Evolutionary conservation across 2,329 filamentous ascomycete species (phyloP).

Genomic region (Alternaria novae-zelandiae): DNA sequence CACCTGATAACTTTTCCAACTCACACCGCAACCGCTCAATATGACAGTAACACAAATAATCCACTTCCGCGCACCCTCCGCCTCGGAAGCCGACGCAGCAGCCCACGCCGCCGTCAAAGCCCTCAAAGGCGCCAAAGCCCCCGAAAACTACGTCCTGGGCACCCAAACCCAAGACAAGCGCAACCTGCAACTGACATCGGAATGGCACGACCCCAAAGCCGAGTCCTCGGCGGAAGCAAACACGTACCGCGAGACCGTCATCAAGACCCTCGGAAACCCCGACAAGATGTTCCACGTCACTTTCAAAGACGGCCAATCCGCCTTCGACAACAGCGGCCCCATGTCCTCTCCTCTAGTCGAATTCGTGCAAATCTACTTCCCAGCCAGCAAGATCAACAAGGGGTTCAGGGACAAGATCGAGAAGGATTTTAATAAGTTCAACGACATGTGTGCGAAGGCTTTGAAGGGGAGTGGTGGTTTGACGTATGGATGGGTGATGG

Average conservation of each 20-base stretch:
- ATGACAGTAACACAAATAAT: conserved; percentile 10
- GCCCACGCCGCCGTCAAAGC: neutral
- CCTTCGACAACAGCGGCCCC: neutral
- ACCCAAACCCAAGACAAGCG: neutral
- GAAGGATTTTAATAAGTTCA: neutral
- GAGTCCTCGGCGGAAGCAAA: neutral
- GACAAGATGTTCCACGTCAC: neutral
- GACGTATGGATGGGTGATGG: conserved; percentile 6
- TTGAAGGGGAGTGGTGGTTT: neutral
- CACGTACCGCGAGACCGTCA: neutral
- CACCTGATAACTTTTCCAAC: neutral
- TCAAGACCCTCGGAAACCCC: neutral
- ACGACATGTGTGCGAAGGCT: neutral
- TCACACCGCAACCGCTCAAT: neutral
- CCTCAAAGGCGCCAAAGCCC: conserved; percentile 6
- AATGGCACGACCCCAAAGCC: conserved; percentile 2
- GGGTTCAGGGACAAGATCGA: neutral
- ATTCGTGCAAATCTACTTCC: conserved; percentile 6
- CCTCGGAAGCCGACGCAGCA: neutral
- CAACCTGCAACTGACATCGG: conserved; percentile 3
- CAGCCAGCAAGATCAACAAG: neutral
- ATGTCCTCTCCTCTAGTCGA: conserved; percentile 3
- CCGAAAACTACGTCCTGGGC: conserved; percentile 2
- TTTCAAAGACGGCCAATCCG: neutral
- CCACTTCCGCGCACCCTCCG: neutral